Base-by-base conservation (phyloP, 768 basidiomycete species). In the Russula vinacea region DNA sequence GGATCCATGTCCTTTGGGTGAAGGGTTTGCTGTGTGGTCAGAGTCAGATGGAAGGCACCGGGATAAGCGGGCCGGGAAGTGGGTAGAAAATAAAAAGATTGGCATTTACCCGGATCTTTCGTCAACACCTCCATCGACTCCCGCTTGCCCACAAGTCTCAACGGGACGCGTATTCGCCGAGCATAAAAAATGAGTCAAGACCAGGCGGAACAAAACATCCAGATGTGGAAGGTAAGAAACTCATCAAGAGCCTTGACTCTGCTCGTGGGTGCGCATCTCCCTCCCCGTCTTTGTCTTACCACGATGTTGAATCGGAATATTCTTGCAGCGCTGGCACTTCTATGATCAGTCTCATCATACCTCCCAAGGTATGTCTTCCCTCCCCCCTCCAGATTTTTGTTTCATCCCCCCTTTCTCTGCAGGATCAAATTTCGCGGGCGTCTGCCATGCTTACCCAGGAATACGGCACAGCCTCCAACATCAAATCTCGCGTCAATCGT, bases 181-280 rank as follows among this genome's bases (percentile, higher is more conserved):
- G 47, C 32, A n/a, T 22, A 29, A 81, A 87, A 74, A 70, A 90
- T 90, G 88, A 88, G 84, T 81, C 87, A 87, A 79, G 90, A 91
- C 75, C 77, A 77, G 68, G 92, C 92, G 74, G 93, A 95, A 79
- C 91, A 94, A 79, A 95, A 94, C 75, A 95, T 94, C 74, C 91
- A 93, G 83, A 91, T 94, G 87, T 90, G 92, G 95, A 94, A 97
- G 80, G 89, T 96, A 94, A 95, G 81, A 98, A 97, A 80, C 91
- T 98, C 79, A 94, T 99, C 81, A 94, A 94, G 84, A 94, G 92
- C 78, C 86, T 98, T 78, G 92, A 98, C 75, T 81, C 88, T 56
- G 94, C 97, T 64, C 85, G 93, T 83, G 94, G 94, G 89, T 90
- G 57, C 45, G 77, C 74, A 39, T 47, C 32, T n/a, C 55, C 58